Base-by-base conservation (phyloP, 306 rosid genomes). In the Cicer chorassanicum region DNA sequence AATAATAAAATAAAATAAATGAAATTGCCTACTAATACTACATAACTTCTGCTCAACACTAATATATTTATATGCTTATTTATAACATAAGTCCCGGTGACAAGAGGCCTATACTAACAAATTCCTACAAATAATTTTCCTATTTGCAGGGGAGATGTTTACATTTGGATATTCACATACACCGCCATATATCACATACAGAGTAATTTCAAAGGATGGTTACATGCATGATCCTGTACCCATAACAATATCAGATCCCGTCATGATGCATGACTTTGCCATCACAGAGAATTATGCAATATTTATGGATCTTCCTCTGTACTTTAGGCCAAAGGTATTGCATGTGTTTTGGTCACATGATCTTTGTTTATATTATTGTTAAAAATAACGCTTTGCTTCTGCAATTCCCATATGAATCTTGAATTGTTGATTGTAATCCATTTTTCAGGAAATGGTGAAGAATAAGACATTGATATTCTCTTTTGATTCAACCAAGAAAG, bases 251-350 rank as follows among this genome's bases (percentile, higher is more conserved):
- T 56, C 99, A 39, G 91, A 84, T 6, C 95, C 97, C 21, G 77
- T 94, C 89, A 87, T 94, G 96, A 94, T 94, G 99, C 99, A 94
- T 45, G 99, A 94, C 81, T 94, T 94, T 63, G 97, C 99, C 80
- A 90, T 94, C 68, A 90, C 99, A 6, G 95, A 90, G 84, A 94
- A 90, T 61, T 90, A 90, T 78, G 96, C 96, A 34, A 80, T 94
- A 75, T 90, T 94, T 79, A 81, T 91, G 99, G 97, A 94, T 83
- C 99, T 91, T 81, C 99, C 99, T 45, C 49, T 94, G 84, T 63
- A 78, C 65, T 88, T 91, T 88, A 90, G 78, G 80, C 97, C 97
- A 68, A 92, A 91, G 99, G 99, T 90, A 88, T 68, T 80, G 16
- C 51, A 12, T 7, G 61, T 15, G 42, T 41, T 70, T 55, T 9